Evolutionary conservation across 805 yeast species (phyloP).

Genomic region (Kodamaea laetipori): DNA sequence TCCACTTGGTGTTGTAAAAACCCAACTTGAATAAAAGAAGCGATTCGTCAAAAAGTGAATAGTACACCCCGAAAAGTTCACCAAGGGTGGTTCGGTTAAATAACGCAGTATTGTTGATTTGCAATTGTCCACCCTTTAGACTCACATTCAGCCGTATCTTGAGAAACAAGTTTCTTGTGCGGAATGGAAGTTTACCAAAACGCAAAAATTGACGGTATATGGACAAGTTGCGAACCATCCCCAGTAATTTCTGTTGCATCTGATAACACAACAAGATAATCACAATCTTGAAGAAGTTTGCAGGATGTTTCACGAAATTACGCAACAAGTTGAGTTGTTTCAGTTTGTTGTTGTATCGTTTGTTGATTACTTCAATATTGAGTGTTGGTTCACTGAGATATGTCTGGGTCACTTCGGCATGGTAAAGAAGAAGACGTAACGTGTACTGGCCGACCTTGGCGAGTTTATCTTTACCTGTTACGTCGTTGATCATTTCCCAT

Average conservation of each 20-base stretch:
- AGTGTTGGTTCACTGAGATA: slow-evolving; percentile 36
- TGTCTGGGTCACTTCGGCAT: slow-evolving; percentile 43
- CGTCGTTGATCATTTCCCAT: slow-evolving; percentile 52
- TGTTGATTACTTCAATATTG: slow-evolving; percentile 33
- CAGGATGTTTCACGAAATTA: slow-evolving; percentile 40
- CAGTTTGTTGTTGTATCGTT: slow-evolving; percentile 33
- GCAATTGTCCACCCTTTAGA: slow-evolving; percentile 13
- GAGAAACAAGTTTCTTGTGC: slow-evolving; percentile 40
- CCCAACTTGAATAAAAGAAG: slow-evolving; percentile 56
- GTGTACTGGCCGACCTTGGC: slow-evolving; percentile 65
- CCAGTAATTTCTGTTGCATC: slow-evolving; percentile 44
- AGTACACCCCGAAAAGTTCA: slow-evolving; percentile 59
- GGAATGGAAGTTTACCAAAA: slow-evolving; percentile 70
- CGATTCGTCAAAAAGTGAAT: slow-evolving; percentile 66
- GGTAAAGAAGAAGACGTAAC: slow-evolving; percentile 52
- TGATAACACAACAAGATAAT: slow-evolving; percentile 39
- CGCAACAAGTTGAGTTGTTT: slow-evolving; percentile 36
- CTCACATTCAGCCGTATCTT: slow-evolving; percentile 28
- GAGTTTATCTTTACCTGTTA: slow-evolving; percentile 71
- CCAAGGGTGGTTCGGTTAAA: slow-evolving; percentile 49
- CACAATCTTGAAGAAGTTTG: slow-evolving; percentile 36
- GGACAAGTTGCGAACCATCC: slow-evolving; percentile 49
- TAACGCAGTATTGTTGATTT: slow-evolving; percentile 19
- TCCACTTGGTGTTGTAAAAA: slow-evolving; percentile 31
- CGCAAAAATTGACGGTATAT: slow-evolving; percentile 68